phyloP scores from a whole-genome alignment of 225 moss, liverwort and hornwort species.

The Climacium dendroides region DNA sequence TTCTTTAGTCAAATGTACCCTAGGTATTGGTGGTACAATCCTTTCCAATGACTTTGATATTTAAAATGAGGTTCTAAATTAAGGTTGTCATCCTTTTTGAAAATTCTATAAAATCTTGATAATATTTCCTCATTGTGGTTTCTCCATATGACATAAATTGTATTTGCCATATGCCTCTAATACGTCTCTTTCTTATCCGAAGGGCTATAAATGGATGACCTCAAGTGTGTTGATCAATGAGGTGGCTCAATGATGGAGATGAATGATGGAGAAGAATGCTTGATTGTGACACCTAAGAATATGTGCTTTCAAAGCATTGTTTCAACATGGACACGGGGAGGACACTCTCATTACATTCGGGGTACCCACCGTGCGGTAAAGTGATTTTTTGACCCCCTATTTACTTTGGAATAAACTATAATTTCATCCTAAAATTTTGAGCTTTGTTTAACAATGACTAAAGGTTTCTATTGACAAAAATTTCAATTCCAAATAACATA shows the following conservation, averaged over 20 bases:
- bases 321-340: fast-evolving
- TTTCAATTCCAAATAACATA: too few species aligned
- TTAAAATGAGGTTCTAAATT: not conserved
- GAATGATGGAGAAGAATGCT: not conserved
- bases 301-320: not conserved
- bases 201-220: not conserved
- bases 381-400: too few species aligned
- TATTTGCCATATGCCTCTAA: not conserved
- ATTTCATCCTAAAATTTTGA: too few species aligned
- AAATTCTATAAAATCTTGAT: not conserved
- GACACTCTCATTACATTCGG: too few species aligned
- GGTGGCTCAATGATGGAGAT: not conserved
- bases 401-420: too few species aligned
- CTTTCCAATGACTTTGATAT: not conserved
- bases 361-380: too few species aligned
- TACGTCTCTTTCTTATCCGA: not conserved
- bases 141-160: not conserved
- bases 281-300: too few species aligned
- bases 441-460: too few species aligned
- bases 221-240: not conserved
- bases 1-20: not conserved
- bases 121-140: not conserved
- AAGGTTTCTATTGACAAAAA: too few species aligned
- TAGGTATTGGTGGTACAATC: not conserved
- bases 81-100: not conserved